phyloP scores from a whole-genome alignment of 2,329 filamentous ascomycete species.

The Neurospora crassa region DNA sequence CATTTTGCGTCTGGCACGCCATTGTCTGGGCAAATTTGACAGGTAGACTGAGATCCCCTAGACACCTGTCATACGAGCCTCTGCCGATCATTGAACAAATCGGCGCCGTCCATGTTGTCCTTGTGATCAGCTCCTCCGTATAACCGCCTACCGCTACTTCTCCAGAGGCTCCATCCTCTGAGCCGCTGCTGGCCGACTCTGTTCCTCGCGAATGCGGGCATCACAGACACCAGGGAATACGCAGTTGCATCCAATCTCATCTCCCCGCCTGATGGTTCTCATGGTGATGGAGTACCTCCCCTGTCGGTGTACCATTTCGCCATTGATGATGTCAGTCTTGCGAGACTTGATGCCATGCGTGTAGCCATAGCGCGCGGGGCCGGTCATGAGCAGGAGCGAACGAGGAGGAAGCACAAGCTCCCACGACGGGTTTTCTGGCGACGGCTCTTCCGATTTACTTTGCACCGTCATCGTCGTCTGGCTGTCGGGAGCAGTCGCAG shows the following conservation, averaged over 20 bases:
- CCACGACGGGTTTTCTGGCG: conserved; percentile 8
- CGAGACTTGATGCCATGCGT: conserved; percentile 45
- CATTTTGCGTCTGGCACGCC: not conserved
- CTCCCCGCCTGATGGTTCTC: conserved; percentile 12
- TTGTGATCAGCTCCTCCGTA: not conserved
- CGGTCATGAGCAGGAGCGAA: conserved; percentile 18
- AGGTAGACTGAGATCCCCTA: not conserved
- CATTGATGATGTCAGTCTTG: conserved; percentile 32
- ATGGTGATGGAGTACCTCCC: conserved; percentile 19
- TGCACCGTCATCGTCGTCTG: not conserved
- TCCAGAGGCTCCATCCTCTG: not conserved
- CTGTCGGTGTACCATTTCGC: conserved; percentile 9
- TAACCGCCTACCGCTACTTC: not conserved
- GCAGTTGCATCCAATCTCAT: conserved; percentile 15
- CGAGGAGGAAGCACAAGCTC: conserved; percentile 16
- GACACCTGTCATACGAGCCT: not conserved
- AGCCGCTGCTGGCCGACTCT: not conserved
- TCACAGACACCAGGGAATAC: conserved; percentile 18
- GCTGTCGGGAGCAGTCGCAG: not conserved
- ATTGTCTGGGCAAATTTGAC: not conserved
- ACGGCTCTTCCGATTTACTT: not conserved
- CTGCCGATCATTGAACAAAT: not conserved
- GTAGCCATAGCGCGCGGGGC: conserved; percentile 17
- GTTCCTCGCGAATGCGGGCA: conserved; percentile 16
- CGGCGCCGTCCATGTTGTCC: not conserved